phyloP scores from a whole-genome alignment of 202 grass and related monocot species.

The Zizania palustris region DNA sequence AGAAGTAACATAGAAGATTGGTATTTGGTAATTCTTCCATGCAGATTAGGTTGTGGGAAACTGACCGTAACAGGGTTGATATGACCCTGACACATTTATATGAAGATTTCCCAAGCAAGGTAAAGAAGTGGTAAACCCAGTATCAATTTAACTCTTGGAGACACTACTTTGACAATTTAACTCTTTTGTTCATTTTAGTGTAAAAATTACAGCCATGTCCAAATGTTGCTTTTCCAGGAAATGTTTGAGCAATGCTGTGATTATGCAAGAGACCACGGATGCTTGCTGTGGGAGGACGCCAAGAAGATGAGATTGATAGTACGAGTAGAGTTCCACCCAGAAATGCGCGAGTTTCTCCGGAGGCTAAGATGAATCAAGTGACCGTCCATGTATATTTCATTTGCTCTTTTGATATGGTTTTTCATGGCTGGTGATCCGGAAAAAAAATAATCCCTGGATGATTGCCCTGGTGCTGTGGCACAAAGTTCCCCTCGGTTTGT shows the following conservation, averaged over 20 bases:
- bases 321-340: constrained; percentile 59
- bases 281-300: constrained; percentile 70
- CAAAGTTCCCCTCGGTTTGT: no score
- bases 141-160: neutral
- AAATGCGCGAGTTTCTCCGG: constrained; percentile 87
- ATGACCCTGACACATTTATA: constrained; percentile 67
- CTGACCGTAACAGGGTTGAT: constrained; percentile 75
- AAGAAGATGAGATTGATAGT: constrained; percentile 79
- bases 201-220: neutral
- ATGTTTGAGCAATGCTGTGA: constrained; percentile 85
- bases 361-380: constrained; percentile 57
- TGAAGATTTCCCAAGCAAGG: constrained; percentile 93
- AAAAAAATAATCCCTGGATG: no score
- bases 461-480: no score
- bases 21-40: constrained; percentile 13
- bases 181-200: neutral
- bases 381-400: no score
- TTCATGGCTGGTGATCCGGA: no score
- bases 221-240: constrained; percentile 50
- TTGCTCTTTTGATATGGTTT: no score
- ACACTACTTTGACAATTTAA: neutral
- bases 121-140: no score
- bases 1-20: neutral
- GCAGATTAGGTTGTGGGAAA: constrained; percentile 96
- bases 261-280: constrained; percentile 71